Evolutionary conservation across 2,329 filamentous ascomycete genomes (phyloP).

Genomic region (Fusarium ramigenum): DNA sequence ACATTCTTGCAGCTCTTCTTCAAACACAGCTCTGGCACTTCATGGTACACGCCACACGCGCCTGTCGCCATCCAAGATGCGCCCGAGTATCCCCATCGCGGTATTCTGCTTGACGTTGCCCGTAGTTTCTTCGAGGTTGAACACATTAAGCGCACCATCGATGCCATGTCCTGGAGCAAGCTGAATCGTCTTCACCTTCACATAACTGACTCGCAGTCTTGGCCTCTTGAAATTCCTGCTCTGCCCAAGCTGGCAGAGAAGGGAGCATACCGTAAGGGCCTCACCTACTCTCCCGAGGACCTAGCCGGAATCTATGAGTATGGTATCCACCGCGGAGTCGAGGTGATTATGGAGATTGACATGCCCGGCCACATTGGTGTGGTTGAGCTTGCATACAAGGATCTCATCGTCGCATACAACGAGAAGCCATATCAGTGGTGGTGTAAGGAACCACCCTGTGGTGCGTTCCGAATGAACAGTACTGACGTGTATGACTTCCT

Average conservation of each 20-base stretch:
- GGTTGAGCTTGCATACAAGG: slow-evolving; percentile 61
- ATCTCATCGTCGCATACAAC: slow-evolving; percentile 64
- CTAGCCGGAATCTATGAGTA: slow-evolving; percentile 75
- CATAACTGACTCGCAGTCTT: slow-evolving; percentile 84
- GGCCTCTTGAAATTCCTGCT: slow-evolving; percentile 82
- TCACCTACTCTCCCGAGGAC: slow-evolving; percentile 74
- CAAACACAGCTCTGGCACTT: slow-evolving; percentile 66
- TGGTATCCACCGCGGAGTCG: slow-evolving; percentile 69
- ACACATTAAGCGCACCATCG: slow-evolving; percentile 78
- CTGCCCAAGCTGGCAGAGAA: slow-evolving; percentile 75
- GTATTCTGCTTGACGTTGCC: slow-evolving; percentile 81
- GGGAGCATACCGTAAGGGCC: slow-evolving; percentile 74
- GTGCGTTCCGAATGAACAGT: slow-evolving; percentile 80
- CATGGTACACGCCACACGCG: slow-evolving; percentile 74
- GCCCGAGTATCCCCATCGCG: slow-evolving; percentile 80
- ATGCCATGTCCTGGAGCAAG: slow-evolving; percentile 81
- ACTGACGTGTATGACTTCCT: slow-evolving; percentile 76
- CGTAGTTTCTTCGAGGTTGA: slow-evolving; percentile 75
- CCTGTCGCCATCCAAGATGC: slow-evolving; percentile 77
- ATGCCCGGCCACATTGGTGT: slow-evolving; percentile 69
- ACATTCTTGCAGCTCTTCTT: slow-evolving; percentile 85
- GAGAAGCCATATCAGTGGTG: slow-evolving; percentile 65
- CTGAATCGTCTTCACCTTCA: slow-evolving; percentile 85
- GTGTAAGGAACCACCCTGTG: slow-evolving; percentile 71
- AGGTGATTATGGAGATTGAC: slow-evolving; percentile 69